Evolutionary conservation across 73 alveolate genomes (phyloP), one percentile per base, ranked within the genome.

Genomic region (Diophrys appendiculata): DNA sequence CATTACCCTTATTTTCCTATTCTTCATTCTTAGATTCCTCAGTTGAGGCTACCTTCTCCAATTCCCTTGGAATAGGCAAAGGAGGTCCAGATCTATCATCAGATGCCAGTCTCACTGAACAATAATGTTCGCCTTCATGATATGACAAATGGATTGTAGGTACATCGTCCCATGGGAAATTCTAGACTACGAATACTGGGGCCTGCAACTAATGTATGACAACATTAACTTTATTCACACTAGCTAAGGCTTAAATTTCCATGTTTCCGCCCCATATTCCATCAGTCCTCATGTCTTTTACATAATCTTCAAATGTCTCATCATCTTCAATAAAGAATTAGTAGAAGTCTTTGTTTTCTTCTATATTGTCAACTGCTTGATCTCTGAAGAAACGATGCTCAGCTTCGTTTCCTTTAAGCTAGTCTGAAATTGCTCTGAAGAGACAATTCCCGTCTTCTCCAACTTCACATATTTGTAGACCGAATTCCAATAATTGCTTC

Each of bases 381-480:
- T 70, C 78, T 18, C 98, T 27, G 72, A 87, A 91, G 72, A 77
- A 72, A 53, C 68, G 24, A 72, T 88, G 91, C 32, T 78, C 34
- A 68, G 77, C 81, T 81, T 93, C 94, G 65, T 79, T 78, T 52
- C 93, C 96, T 32, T 84, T 92, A 29, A 93, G 78, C 80, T 93
- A 95, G 54, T 93, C 98, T 0, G 93, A 79, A 1, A 93, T 87
- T n/a, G 96, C 72, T 5, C 98, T 75, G 71, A 93, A 93, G 56
- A 93, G 76, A 53, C 98, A 93, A 68, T 93, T 93, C 24, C 98
- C 98, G 78, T 93, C 98, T 30, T 92, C 98, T 1, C 88, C 88
- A 29, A 93, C 91, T 81, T 93, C 97, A 33, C 27, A 55, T n/a
- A 89, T 76, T 33, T 70, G 64, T 1, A 89, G 86, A 26, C 91